A percentile compares a stretch with the other conserved stretches of the same genome.
These are phyloP conservation scores for Pleurotus pulmonarius DNA, from an alignment of 768 basidiomycete genomes.

Conservation along the genomic window DNA sequence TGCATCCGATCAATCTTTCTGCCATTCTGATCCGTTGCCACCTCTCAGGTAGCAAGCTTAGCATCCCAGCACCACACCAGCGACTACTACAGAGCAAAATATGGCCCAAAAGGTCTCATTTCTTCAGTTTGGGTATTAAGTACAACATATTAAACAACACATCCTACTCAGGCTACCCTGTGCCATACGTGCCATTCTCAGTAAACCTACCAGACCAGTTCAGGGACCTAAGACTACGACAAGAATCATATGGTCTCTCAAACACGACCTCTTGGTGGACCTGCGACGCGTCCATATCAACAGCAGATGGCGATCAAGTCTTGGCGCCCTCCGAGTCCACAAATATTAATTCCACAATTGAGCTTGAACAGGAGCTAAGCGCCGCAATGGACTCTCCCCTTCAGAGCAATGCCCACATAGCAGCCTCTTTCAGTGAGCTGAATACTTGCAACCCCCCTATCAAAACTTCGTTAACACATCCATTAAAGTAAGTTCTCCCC, in stretches of 20 bases:
- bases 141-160: too few species aligned
- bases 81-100: slow-evolving; percentile 69
- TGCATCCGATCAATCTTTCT: neutral
- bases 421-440: slow-evolving; percentile 8
- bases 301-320: slow-evolving; percentile 11
- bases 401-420: slow-evolving; percentile 5
- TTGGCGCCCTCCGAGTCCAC: slow-evolving; percentile 22
- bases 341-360: slow-evolving; percentile 10
- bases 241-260: slow-evolving; percentile 32
- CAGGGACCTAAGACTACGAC: slow-evolving; percentile 47
- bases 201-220: slow-evolving; percentile 58
- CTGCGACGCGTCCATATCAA: slow-evolving; percentile 15
- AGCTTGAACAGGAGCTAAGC: slow-evolving; percentile 46
- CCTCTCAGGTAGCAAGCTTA: slow-evolving; percentile 45
- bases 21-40: neutral
- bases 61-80: slow-evolving; percentile 75
- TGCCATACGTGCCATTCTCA: slow-evolving; percentile 60
- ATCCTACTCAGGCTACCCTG: slow-evolving; percentile 46
- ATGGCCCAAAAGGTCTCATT: slow-evolving; percentile 39
- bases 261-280: slow-evolving; percentile 45
- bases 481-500: slow-evolving; percentile 66
- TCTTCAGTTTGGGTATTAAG: neutral
- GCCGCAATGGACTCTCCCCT: slow-evolving; percentile 51
- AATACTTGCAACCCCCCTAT: slow-evolving; percentile 18
- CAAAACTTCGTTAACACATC: slow-evolving; percentile 79